phyloP scores from a whole-genome alignment of 805 yeast species.

The Myxozyma kluyveri region DNA sequence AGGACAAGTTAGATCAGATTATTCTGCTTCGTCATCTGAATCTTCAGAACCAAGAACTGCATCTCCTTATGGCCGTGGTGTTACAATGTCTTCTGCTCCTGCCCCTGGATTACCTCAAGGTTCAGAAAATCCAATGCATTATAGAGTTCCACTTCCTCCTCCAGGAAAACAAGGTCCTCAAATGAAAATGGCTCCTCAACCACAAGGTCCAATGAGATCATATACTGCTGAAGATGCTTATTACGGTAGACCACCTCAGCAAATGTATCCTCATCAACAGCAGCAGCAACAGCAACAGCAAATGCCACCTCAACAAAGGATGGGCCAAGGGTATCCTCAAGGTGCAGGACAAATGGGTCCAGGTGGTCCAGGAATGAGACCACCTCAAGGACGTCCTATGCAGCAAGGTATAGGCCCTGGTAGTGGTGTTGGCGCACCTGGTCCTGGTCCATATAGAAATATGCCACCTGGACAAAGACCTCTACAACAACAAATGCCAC shows the following conservation, averaged over 20 bases:
- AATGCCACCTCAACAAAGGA: neutral
- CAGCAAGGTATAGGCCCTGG: no score
- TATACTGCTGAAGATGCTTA: neutral
- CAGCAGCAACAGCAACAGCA: neutral
- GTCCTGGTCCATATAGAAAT: no score
- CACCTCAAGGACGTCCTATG: neutral
- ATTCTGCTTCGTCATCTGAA: conserved; percentile 10
- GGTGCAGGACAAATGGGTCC: neutral
- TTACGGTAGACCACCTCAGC: conserved; percentile 1
- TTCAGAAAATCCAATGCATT: neutral
- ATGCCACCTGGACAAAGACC: no score
- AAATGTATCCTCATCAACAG: conserved; percentile 1
- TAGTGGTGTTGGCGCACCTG: no score
- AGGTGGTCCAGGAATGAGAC: neutral
- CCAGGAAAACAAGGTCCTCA: neutral
- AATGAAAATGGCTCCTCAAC: no score
- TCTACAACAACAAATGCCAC: neutral
- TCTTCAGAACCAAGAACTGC: conserved; percentile 25
- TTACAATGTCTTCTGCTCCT: neutral
- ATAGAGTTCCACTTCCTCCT: neutral
- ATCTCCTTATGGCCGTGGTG: conserved; percentile 15
- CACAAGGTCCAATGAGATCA: no score
- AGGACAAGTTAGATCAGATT: conserved; percentile 5
- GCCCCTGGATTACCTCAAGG: neutral
- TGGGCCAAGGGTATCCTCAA: neutral